Evolutionary conservation across 2,329 filamentous ascomycete genomes (phyloP).

Genomic region (Trichoderma breve): DNA sequence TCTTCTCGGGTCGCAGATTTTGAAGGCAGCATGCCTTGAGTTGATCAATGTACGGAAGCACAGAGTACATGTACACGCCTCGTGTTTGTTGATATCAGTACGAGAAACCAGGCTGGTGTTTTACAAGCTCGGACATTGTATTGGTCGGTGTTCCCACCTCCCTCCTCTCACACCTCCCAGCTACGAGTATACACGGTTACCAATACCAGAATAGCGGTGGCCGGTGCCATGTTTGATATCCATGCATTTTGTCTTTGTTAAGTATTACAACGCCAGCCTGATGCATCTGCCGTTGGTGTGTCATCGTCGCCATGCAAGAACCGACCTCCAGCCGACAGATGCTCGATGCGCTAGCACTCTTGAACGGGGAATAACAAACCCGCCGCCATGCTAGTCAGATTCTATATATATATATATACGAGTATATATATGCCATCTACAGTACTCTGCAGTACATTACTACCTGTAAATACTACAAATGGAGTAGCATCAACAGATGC

Average conservation of each 20-base stretch:
- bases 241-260: not conserved
- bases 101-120: not conserved
- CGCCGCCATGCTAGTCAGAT: not conserved
- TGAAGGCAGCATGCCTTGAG: not conserved
- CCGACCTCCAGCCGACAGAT: not conserved
- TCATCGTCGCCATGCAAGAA: not conserved
- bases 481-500: not conserved
- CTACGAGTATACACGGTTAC: not conserved
- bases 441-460: not conserved
- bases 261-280: not conserved
- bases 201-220: constrained; percentile 10
- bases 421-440: not conserved
- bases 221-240: not conserved
- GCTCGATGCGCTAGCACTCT: not conserved
- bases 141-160: constrained; percentile 4
- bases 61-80: not conserved
- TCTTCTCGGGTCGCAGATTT: not conserved
- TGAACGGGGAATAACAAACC: not conserved
- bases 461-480: not conserved
- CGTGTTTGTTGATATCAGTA: not conserved
- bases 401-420: not conserved
- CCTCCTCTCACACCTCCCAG: not conserved
- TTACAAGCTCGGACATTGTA: not conserved
- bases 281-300: constrained; percentile 10
- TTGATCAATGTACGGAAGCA: not conserved